These are phyloP conservation scores for Mucor racemosus DNA, from an alignment of 371 early-diverging fungal species.

Conservation along the genomic window DNA sequence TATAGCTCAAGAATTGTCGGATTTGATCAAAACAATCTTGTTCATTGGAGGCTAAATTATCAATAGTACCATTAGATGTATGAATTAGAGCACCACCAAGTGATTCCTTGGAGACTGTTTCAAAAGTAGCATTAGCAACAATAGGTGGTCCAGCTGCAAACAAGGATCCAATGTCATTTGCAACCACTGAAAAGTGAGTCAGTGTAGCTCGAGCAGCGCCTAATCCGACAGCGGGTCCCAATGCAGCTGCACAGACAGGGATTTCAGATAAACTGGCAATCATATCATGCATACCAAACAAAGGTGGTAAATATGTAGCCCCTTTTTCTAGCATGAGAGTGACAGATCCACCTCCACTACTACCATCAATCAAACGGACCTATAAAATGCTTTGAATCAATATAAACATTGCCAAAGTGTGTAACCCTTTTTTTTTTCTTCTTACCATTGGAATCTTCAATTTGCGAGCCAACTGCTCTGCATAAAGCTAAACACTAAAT, in stretches of 20 bases:
- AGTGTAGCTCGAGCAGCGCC: constrained; percentile 52
- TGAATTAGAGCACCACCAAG: constrained; percentile 47
- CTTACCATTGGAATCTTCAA: constrained; percentile 44
- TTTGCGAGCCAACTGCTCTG: constrained; percentile 43
- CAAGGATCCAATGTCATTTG: constrained; percentile 41
- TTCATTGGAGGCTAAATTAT: constrained; percentile 44
- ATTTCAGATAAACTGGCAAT: constrained; percentile 49
- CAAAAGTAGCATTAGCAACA: constrained; percentile 49
- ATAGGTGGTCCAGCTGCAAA: constrained; percentile 53
- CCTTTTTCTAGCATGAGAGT: constrained; percentile 42
- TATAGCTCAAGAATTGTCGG: constrained; percentile 40
- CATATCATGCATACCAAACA: constrained; percentile 54
- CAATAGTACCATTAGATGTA: constrained; percentile 48
- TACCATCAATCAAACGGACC: constrained; percentile 49
- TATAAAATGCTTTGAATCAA: not conserved
- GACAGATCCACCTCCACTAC: constrained; percentile 50
- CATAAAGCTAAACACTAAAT: constrained; percentile 13
- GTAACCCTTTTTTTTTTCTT: too few species aligned
- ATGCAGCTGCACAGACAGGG: constrained; percentile 44
- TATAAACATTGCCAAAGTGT: too few species aligned
- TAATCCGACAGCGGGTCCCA: constrained; percentile 51
- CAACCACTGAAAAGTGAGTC: constrained; percentile 47
- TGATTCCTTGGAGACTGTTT: constrained; percentile 44
- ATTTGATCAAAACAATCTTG: constrained; percentile 49
- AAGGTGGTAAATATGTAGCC: constrained; percentile 43